Percentiles rank a stretch among this genome's conserved stretches.
phyloP scores from a whole-genome alignment of 179 eudicot genomes.

The Drosera spatulata region DNA sequence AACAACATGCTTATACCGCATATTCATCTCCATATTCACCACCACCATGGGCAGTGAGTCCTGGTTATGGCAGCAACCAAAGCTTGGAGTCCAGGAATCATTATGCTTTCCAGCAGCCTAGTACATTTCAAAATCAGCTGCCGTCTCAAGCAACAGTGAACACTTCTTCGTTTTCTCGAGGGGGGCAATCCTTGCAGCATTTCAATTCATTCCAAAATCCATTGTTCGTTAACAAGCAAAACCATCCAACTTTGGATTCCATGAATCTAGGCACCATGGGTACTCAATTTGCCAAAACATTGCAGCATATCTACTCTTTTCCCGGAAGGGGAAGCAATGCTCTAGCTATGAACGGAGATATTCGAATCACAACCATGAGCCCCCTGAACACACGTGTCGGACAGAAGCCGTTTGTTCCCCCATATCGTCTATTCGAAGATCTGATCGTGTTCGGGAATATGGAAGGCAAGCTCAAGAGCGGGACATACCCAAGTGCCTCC shows the following conservation, averaged over 20 bases:
- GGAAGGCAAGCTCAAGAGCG: constrained; percentile 47
- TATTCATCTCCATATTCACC: constrained; percentile 55
- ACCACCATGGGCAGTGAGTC: constrained; percentile 88
- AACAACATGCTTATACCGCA: constrained; percentile 28
- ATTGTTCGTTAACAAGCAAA: constrained; percentile 5
- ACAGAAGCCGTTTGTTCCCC: constrained; percentile 69
- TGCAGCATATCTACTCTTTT: constrained; percentile 29
- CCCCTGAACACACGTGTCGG: constrained; percentile 25
- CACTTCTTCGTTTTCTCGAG: constrained; percentile 10
- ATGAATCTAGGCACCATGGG: constrained; percentile 4
- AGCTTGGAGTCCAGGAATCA: constrained; percentile 18
- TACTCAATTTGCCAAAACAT: constrained; percentile 17
- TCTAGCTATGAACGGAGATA: constrained; percentile 30
- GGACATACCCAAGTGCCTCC: constrained; percentile 47
- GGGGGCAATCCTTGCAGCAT: constrained; percentile 20
- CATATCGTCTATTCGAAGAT: constrained; percentile 89
- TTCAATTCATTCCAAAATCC: constrained; percentile 22
- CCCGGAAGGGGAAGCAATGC: constrained; percentile 21
- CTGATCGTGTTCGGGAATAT: constrained; percentile 62
- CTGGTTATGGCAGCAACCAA: constrained; percentile 48
- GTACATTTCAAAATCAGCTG: constrained; percentile 1
- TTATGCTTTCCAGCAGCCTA: constrained; percentile 14
- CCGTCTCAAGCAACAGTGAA: constrained; percentile 5
- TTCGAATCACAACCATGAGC: constrained; percentile 13
- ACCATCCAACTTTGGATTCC: constrained; percentile 2